These are phyloP conservation scores for Neophaeococcomyces aloes DNA, from an alignment of 2,329 filamentous ascomycete genomes.

Conservation along the genomic window DNA sequence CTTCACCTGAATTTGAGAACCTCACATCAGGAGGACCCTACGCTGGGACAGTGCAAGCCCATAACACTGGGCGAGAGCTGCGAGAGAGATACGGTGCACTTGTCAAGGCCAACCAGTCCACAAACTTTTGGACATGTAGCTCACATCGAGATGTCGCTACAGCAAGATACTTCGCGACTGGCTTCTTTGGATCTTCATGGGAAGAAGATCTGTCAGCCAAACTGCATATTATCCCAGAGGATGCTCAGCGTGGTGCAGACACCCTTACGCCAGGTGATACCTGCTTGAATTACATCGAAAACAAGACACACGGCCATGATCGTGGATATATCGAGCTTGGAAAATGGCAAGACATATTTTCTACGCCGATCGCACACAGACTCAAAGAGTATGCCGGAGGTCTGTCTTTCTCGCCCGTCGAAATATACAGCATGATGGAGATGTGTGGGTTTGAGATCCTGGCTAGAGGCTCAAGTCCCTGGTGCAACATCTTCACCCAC, in stretches of 20 bases:
- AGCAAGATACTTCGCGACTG: constrained; percentile 44
- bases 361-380: constrained; percentile 36
- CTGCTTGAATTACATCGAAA: constrained; percentile 30
- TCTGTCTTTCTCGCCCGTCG: constrained; percentile 35
- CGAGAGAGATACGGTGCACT: constrained; percentile 44
- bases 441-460: constrained; percentile 51
- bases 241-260: constrained; percentile 39
- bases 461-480: constrained; percentile 42
- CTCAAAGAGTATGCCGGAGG: constrained; percentile 34
- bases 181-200: constrained; percentile 46
- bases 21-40: constrained; percentile 47
- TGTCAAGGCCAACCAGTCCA: constrained; percentile 24
- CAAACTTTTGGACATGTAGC: constrained; percentile 45
- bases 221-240: constrained; percentile 46
- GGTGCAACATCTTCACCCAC: constrained; percentile 47
- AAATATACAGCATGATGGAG: constrained; percentile 51
- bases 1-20: constrained; percentile 40
- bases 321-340: constrained; percentile 40
- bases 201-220: constrained; percentile 25
- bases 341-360: constrained; percentile 39
- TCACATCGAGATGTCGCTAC: constrained; percentile 47
- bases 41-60: constrained; percentile 44
- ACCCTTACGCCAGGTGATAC: constrained; percentile 47
- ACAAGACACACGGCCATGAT: constrained; percentile 36
- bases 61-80: constrained; percentile 44